Conservation (phyloP, 257 asterid species). For the Agastache rugosa region DNA sequence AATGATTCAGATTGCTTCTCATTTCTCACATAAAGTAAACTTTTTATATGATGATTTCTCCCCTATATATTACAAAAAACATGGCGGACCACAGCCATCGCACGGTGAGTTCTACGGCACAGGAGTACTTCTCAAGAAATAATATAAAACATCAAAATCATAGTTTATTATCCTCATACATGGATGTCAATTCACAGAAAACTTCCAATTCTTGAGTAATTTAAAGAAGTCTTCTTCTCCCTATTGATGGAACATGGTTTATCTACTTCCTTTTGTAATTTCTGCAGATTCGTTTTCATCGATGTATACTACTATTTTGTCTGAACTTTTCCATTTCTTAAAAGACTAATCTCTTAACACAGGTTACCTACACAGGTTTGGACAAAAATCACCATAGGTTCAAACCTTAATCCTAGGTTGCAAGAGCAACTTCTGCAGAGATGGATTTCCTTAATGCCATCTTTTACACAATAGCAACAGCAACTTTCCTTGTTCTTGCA, state of each 20-base stretch:
- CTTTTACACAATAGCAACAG: slow-evolving; percentile 27
- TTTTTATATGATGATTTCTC: no score
- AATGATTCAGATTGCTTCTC: no score
- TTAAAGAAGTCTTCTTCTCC: not conserved
- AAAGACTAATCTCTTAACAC: not conserved
- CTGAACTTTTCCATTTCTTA: not conserved
- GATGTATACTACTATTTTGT: not conserved
- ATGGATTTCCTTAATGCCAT: slow-evolving; percentile 47
- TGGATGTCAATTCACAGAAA: slow-evolving; percentile 1
- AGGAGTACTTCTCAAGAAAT: not conserved
- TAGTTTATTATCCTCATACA: not conserved
- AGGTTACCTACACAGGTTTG: not conserved
- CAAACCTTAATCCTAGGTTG: not conserved
- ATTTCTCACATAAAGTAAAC: no score
- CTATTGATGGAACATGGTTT: not conserved
- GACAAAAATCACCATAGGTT: not conserved
- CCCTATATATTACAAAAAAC: no score
- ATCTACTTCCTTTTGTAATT: slow-evolving; percentile 18
- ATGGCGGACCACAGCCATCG: no score
- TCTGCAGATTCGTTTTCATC: not conserved
- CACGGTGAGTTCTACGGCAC: no score
- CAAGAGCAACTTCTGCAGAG: not conserved
- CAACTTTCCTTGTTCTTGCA: slow-evolving; percentile 28
- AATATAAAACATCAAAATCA: not conserved
- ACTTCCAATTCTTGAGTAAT: not conserved